Percentiles rank a stretch among this genome's conserved stretches.
These are phyloP conservation scores for Penicillium lagena DNA, from an alignment of 495 filamentous ascomycete genomes.

Conservation along the genomic window DNA sequence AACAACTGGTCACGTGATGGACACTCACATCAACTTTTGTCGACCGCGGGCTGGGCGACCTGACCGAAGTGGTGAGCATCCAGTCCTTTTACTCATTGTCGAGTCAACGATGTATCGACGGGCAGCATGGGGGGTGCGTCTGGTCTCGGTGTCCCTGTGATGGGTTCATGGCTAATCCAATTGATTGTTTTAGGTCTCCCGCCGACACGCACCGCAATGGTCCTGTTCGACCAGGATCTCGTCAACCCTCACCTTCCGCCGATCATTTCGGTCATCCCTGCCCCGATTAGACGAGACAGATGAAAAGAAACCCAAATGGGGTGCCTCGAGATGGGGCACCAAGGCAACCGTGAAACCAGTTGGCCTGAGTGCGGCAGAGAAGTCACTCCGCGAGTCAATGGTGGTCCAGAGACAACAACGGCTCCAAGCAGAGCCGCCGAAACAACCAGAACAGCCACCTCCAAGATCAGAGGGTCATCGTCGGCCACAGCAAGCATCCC, in stretches of 20 bases:
- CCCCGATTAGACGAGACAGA: background rate
- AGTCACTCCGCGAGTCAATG: conserved; percentile 25
- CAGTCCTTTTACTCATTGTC: too few relatives aligned
- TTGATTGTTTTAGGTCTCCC: conserved; percentile 11
- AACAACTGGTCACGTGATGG: too few relatives aligned
- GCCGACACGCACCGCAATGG: conserved; percentile 18
- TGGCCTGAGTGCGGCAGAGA: conserved; percentile 28
- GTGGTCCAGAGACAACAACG: conserved; percentile 11
- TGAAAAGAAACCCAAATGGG: conserved; percentile 10
- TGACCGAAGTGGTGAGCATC: too few relatives aligned
- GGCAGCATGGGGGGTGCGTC: conserved; percentile 28
- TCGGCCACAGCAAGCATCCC: too few relatives aligned
- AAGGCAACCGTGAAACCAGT: conserved; percentile 14
- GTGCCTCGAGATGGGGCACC: conserved; percentile 16
- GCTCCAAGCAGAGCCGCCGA: background rate
- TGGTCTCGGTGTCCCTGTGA: background rate
- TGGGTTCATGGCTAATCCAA: background rate
- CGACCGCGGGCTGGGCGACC: too few relatives aligned
- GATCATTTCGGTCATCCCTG: conserved; percentile 22
- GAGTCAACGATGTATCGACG: conserved; percentile 26
- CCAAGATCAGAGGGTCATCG: too few relatives aligned
- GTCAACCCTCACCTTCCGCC: conserved; percentile 13
- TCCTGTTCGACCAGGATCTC: conserved; percentile 18
- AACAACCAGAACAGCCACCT: background rate
- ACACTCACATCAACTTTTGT: too few relatives aligned